phyloP scores from a whole-genome alignment of 2,329 filamentous ascomycete genomes.

The Fusarium sp. region DNA sequence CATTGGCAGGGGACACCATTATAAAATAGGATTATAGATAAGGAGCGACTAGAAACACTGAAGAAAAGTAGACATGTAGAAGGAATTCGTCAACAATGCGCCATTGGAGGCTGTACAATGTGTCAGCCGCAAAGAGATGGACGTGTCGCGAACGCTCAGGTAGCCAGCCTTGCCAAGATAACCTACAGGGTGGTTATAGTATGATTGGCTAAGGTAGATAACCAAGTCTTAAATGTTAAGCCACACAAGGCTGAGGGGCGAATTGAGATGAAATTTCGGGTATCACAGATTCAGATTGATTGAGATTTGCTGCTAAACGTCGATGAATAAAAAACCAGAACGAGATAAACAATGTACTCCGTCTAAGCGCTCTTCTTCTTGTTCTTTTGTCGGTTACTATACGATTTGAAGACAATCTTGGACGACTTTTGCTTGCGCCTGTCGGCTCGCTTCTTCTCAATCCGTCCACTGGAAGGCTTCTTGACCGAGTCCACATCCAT shows the following conservation, averaged over 20 bases:
- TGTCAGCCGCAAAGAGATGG: constrained; percentile 31
- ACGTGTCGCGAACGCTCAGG: constrained; percentile 37
- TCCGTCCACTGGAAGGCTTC: constrained; percentile 54
- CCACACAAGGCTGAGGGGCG: constrained; percentile 45
- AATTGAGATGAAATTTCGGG: constrained; percentile 33
- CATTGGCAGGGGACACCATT: constrained; percentile 44
- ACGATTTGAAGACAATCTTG: constrained; percentile 70
- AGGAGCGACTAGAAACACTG: constrained; percentile 25
- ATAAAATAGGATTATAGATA: constrained; percentile 15
- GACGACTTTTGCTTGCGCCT: constrained; percentile 67
- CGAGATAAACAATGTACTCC: constrained; percentile 22
- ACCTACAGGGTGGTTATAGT: constrained; percentile 26
- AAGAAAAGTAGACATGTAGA: constrained; percentile 8
- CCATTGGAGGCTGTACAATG: constrained; percentile 33
- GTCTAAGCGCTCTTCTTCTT: constrained; percentile 54
- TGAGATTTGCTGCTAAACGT: constrained; percentile 44
- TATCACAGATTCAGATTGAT: constrained; percentile 46
- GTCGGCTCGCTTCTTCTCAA: constrained; percentile 63
- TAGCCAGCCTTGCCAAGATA: constrained; percentile 42
- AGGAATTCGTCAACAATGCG: constrained; percentile 18
- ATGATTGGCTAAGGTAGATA: constrained; percentile 37
- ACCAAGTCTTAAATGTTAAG: constrained; percentile 20
- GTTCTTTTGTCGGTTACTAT: constrained; percentile 61
- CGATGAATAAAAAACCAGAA: constrained; percentile 27
- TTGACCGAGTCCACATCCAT: constrained; percentile 69